Evolutionary conservation across 148 eudicot species (phyloP).

Genomic region (Oxyria digyna): DNA sequence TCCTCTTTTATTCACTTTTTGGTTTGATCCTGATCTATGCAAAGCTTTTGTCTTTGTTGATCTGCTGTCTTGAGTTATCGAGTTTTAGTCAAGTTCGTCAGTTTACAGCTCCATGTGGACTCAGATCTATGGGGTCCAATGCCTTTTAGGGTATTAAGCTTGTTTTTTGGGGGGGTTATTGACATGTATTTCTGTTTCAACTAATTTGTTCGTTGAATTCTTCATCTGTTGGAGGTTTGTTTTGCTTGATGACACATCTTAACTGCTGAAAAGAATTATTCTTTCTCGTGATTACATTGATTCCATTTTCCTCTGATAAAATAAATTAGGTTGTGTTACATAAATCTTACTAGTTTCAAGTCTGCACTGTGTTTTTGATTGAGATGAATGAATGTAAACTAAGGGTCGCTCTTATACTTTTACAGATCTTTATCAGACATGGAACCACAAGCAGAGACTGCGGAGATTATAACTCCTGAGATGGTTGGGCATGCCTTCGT

Average conservation of each 20-base stretch:
- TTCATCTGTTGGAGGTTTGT: background rate
- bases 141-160: background rate
- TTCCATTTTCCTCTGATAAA: background rate
- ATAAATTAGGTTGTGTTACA: background rate
- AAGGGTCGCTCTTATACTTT: background rate
- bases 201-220: background rate
- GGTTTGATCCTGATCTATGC: background rate
- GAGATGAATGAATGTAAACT: background rate
- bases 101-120: background rate
- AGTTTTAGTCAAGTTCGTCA: background rate
- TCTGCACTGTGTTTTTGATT: background rate
- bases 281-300: background rate
- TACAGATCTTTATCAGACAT: slow-evolving; percentile 25
- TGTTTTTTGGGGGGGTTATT: too few species aligned
- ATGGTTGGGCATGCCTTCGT: slow-evolving; percentile 44
- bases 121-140: background rate
- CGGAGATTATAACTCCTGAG: slow-evolving; percentile 12
- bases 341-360: background rate
- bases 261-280: background rate
- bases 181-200: too few species aligned
- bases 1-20: background rate
- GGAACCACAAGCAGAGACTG: slow-evolving; percentile 24
- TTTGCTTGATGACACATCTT: background rate
- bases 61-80: background rate
- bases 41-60: background rate